Percentiles rank a stretch among this genome's conserved stretches.
These are phyloP conservation scores for Cymbopogon citratus DNA, from an alignment of 176 grass and related monocot species.

Conservation along the genomic window DNA sequence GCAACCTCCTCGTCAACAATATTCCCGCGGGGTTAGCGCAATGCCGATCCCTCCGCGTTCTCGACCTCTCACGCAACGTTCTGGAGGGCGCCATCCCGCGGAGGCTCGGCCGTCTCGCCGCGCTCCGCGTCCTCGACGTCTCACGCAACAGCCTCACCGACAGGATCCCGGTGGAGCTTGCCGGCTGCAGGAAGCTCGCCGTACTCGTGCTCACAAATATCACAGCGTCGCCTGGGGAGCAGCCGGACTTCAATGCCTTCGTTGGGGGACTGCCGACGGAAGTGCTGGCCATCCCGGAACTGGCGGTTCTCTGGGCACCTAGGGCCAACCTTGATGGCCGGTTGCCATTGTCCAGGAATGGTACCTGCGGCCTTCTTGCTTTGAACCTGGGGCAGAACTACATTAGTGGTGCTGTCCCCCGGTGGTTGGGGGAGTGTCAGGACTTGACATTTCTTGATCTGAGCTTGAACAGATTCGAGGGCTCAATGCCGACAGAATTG, in stretches of 20 bases:
- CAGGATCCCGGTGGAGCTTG: conserved; percentile 42
- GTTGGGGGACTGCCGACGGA: conserved; percentile 38
- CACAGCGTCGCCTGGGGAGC: background rate
- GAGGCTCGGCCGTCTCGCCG: conserved; percentile 23
- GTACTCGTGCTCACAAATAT: conserved; percentile 57
- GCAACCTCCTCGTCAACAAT: conserved; percentile 32
- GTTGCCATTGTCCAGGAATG: conserved; percentile 32
- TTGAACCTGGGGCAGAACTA: conserved; percentile 65
- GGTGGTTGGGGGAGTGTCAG: conserved; percentile 41
- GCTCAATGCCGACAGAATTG: conserved; percentile 32
- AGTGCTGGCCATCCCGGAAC: conserved; percentile 30
- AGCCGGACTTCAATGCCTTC: conserved; percentile 63
- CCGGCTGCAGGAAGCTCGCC: conserved; percentile 44
- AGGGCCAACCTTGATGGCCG: conserved; percentile 41
- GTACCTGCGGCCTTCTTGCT: conserved; percentile 37
- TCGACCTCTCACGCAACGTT: conserved; percentile 52
- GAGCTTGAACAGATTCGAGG: conserved; percentile 51
- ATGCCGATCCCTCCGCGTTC: conserved; percentile 35
- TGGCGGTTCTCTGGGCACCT: conserved; percentile 67
- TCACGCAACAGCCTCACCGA: conserved; percentile 69
- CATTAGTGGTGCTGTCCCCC: conserved; percentile 32
- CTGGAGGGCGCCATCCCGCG: conserved; percentile 46
- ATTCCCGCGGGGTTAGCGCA: conserved; percentile 43
- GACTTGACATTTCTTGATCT: conserved; percentile 59
- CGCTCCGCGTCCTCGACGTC: conserved; percentile 50